phyloP scores from a whole-genome alignment of 192 early-diverging fungal species.

The Cladochytrium replicatum region DNA sequence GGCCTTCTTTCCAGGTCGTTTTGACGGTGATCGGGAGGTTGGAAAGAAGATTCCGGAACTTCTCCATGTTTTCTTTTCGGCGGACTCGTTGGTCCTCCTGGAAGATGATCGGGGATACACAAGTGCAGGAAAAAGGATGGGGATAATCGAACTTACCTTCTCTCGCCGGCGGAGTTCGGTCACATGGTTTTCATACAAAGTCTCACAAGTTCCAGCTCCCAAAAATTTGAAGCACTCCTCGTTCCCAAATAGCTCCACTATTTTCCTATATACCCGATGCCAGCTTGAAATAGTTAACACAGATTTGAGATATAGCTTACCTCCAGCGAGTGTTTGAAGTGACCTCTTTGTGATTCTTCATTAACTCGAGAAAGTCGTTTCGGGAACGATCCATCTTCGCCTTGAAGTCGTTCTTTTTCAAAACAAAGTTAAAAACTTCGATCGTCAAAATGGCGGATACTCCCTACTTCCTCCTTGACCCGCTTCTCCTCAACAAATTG shows the following conservation, averaged over 20 bases:
- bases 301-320: too few relatives aligned
- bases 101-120: neutral
- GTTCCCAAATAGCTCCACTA: conserved; percentile 43
- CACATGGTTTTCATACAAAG: conserved; percentile 64
- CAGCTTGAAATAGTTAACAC: too few relatives aligned
- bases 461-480: conserved; percentile 45
- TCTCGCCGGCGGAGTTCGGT: conserved; percentile 54
- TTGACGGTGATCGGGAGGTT: conserved; percentile 21
- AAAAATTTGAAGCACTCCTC: conserved; percentile 54
- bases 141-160: conserved; percentile 31
- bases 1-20: conserved; percentile 16
- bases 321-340: conserved; percentile 47
- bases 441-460: neutral
- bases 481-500: conserved; percentile 52
- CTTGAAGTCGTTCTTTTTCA: conserved; percentile 36
- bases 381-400: conserved; percentile 38
- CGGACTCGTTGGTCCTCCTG: conserved; percentile 46
- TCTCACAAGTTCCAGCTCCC: conserved; percentile 47
- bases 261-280: conserved; percentile 38
- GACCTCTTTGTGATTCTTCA: conserved; percentile 39
- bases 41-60: conserved; percentile 50
- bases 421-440: conserved; percentile 1
- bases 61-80: conserved; percentile 52
- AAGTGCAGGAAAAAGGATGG: neutral
- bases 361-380: conserved; percentile 41